Percentiles rank a stretch among this genome's conserved stretches.
Conservation (phyloP, 495 filamentous ascomycete genomes). For the Xylaria telfairii region DNA sequence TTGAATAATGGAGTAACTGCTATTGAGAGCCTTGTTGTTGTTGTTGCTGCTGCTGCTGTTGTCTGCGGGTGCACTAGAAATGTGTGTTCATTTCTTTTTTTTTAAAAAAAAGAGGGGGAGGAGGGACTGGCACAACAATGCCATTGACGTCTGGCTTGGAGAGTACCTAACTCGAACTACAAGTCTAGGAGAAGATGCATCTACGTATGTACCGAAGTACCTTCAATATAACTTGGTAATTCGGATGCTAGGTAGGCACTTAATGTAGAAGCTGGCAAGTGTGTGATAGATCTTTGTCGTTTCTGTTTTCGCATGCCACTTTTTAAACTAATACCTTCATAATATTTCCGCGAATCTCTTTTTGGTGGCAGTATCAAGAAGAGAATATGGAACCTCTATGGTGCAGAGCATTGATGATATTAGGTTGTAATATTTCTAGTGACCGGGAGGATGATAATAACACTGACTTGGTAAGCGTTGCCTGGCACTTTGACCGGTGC, state of each 20-base stretch:
- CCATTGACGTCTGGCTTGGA: too few relatives aligned
- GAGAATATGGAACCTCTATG: neutral
- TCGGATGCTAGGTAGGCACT: too few relatives aligned
- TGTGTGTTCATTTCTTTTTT: too few relatives aligned
- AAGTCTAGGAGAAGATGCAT: neutral
- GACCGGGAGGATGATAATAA: neutral
- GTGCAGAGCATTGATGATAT: neutral
- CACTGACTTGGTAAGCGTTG: neutral
- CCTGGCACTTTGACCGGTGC: neutral
- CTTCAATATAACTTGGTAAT: neutral
- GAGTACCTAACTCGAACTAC: too few relatives aligned
- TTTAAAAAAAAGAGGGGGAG: too few relatives aligned
- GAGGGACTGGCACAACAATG: too few relatives aligned
- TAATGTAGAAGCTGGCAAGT: neutral
- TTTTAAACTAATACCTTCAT: neutral
- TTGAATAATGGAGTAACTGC: neutral
- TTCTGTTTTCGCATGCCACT: neutral
- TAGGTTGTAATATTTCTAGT: neutral
- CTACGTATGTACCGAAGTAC: neutral
- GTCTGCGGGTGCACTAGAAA: too few relatives aligned
- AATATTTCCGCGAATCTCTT: neutral
- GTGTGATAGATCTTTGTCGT: neutral
- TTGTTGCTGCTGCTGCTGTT: too few relatives aligned
- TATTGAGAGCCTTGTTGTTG: neutral
- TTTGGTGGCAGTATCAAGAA: neutral